A percentile compares a stretch with the other conserved stretches of the same genome.
phyloP scores from a whole-genome alignment of 2,329 filamentous ascomycete species.

The Rutstroemia sp. region DNA sequence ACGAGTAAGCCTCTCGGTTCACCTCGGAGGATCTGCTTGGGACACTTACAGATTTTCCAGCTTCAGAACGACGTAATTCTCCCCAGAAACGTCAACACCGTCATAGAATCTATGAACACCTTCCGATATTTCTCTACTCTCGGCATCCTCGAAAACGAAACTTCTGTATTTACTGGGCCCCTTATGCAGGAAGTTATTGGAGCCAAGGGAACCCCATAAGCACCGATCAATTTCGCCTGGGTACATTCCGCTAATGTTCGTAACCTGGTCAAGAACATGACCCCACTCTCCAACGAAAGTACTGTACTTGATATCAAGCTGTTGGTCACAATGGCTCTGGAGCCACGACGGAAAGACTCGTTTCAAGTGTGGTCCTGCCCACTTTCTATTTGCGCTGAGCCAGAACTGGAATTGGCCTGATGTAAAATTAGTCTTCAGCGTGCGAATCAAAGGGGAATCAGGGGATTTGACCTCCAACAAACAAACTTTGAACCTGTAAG shows the following conservation, averaged over 20 bases:
- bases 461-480: neutral
- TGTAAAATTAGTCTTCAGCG: neutral
- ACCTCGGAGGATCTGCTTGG: neutral
- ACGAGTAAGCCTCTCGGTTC: neutral
- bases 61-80: neutral
- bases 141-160: neutral
- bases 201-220: neutral
- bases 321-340: neutral
- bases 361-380: neutral
- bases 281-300: neutral
- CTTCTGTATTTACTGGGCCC: neutral
- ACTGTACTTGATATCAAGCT: neutral
- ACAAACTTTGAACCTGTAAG: conserved; percentile 1
- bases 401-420: conserved; percentile 2
- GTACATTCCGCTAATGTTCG: neutral
- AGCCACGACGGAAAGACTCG: conserved; percentile 1
- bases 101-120: neutral
- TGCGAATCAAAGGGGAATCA: neutral
- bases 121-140: neutral
- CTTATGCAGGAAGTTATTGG: neutral
- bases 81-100: neutral
- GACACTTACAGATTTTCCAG: neutral
- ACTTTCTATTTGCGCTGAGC: neutral
- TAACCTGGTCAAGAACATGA: neutral
- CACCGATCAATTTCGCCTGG: neutral